These are phyloP conservation scores for Prunus campanulata DNA, from an alignment of 306 rosid genomes.

Conservation along the genomic window DNA sequence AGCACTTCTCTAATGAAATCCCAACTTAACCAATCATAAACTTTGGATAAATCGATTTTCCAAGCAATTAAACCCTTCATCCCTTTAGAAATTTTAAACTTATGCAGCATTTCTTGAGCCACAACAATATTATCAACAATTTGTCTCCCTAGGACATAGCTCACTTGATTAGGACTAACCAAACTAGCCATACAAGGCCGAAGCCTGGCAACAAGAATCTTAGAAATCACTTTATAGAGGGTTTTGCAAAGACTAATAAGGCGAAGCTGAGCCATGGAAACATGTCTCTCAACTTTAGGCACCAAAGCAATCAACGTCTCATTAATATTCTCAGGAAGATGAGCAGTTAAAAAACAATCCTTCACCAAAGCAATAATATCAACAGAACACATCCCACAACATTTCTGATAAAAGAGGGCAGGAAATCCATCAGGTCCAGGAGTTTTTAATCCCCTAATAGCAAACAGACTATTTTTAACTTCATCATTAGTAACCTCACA, in stretches of 20 bases:
- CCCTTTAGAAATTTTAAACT: not conserved
- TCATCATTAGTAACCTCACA: not conserved
- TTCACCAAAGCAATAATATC: not conserved
- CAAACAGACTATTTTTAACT: not conserved
- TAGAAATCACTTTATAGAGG: not conserved
- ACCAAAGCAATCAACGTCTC: not conserved
- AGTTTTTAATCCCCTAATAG: not conserved
- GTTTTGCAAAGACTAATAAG: not conserved
- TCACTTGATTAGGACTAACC: not conserved
- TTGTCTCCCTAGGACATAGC: not conserved
- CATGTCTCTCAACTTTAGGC: not conserved
- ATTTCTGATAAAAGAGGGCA: not conserved
- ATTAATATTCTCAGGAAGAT: not conserved
- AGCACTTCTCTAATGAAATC: not conserved
- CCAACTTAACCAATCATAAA: not conserved
- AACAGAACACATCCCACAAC: accelerated
- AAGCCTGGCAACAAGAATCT: not conserved
- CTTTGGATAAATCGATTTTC: not conserved
- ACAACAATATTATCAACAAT: not conserved
- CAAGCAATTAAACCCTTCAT: too few relatives aligned
- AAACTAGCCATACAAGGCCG: not conserved
- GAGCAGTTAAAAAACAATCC: accelerated
- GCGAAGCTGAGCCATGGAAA: not conserved
- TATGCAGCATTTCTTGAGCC: not conserved
- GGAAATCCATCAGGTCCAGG: not conserved